These are phyloP conservation scores for Chlorencoelia australis DNA, from an alignment of 2,329 filamentous ascomycete species.

Conservation along the genomic window DNA sequence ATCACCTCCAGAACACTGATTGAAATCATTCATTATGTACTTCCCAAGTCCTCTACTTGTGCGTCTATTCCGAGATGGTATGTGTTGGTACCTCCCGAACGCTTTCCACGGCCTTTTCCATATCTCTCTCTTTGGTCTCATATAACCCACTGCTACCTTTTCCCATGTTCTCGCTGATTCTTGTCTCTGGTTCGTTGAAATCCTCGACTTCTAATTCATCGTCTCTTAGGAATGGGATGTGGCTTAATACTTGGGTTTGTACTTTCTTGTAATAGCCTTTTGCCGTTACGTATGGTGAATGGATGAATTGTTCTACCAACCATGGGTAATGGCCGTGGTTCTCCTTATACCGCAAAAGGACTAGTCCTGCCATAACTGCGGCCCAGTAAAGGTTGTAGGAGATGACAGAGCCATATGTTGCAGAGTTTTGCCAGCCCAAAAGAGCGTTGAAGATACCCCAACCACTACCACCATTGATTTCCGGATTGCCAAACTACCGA, in stretches of 20 bases:
- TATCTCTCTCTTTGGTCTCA: slow-evolving; percentile 3
- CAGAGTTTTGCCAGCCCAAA: slow-evolving; percentile 80
- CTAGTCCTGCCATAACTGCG: slow-evolving; percentile 53
- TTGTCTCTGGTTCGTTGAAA: background rate
- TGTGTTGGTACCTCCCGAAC: slow-evolving; percentile 4
- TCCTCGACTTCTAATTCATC: slow-evolving; percentile 1
- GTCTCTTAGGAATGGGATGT: slow-evolving; percentile 3
- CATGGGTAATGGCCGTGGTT: slow-evolving; percentile 37
- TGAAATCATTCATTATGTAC: no score
- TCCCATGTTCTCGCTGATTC: background rate
- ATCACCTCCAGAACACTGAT: no score
- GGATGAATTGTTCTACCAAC: no score
- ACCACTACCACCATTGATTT: slow-evolving; percentile 61
- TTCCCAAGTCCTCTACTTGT: no score
- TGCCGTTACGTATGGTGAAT: background rate
- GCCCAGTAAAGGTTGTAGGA: slow-evolving; percentile 88
- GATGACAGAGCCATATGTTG: slow-evolving; percentile 78
- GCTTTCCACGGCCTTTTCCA: slow-evolving; percentile 3
- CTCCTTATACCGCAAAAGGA: slow-evolving; percentile 58
- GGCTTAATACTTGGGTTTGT: background rate
- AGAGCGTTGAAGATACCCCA: slow-evolving; percentile 86
- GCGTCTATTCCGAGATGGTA: slow-evolving; percentile 8
- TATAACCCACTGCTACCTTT: background rate
- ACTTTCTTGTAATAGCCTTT: slow-evolving; percentile 2
- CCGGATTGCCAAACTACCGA: slow-evolving; percentile 67